A percentile compares a stretch with the other conserved stretches of the same genome.
Evolutionary conservation across 805 yeast species (phyloP).

Genomic region (Candida nonsorbophila): DNA sequence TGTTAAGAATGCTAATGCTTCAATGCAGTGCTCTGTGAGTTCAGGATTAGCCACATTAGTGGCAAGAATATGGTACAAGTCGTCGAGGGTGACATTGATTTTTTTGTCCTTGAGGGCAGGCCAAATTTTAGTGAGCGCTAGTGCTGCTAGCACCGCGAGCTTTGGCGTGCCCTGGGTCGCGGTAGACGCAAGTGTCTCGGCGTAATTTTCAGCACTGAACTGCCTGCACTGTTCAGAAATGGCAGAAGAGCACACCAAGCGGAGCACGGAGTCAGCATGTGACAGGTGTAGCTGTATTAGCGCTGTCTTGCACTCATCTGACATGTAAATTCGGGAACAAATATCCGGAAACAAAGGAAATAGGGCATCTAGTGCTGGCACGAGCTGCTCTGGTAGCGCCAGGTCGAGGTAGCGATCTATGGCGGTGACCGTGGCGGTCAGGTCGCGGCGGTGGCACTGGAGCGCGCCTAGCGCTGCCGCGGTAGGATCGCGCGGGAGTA

Average conservation of each 20-base stretch:
- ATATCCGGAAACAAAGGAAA: too few species aligned
- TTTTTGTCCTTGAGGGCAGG: constrained; percentile 30
- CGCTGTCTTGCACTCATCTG: too few species aligned
- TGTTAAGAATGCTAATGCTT: constrained; percentile 48
- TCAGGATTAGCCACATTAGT: not conserved
- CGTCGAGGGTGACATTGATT: constrained; percentile 13
- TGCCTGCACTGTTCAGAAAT: constrained; percentile 46
- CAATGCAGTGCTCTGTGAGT: constrained; percentile 22
- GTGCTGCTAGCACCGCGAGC: constrained; percentile 31
- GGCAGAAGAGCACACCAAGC: constrained; percentile 38
- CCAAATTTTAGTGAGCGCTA: constrained; percentile 57
- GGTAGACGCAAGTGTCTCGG: constrained; percentile 25
- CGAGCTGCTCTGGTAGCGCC: too few species aligned
- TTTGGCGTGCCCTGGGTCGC: constrained; percentile 8
- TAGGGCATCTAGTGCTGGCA: too few species aligned
- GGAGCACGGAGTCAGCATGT: too few species aligned
- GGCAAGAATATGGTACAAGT: constrained; percentile 19
- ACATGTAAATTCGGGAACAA: too few species aligned
- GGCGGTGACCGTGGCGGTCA: too few species aligned
- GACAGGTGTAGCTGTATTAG: too few species aligned
- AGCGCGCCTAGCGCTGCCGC: too few species aligned
- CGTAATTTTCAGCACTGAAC: constrained; percentile 41
- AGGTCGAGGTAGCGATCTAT: too few species aligned
- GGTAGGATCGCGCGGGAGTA: too few species aligned
- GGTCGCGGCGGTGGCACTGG: too few species aligned